Evolutionary conservation across 352 stramenopile species (phyloP), one percentile per base, ranked within the genome.

Genomic region (Pythium guiyangense): DNA sequence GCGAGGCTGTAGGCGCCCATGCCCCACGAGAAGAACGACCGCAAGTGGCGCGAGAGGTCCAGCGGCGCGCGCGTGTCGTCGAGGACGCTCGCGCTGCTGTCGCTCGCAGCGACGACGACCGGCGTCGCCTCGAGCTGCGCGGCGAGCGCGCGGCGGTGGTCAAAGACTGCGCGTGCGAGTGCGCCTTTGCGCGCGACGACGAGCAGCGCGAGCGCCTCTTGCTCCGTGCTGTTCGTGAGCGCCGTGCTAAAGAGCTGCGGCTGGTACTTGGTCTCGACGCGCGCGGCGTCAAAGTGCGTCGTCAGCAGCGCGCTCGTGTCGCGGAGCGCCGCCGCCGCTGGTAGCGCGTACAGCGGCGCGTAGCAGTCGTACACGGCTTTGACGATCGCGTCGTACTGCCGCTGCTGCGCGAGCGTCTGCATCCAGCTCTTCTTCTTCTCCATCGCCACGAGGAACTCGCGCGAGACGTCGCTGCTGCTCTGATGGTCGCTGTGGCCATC

Each of bases 371-470:
- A 62, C 15, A 87, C 74, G 46, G 62, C 64, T 50, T 84, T 77
- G 42, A 87, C 49, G 27, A 90, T 20, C 40, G 62, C 56, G 10
- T 60, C 59, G 39, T 69, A 80, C 29, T 72, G 55, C 22, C 72
- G 64, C 50, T 72, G 55, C 22, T 69, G 51, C 2, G 62, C 70
- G 44, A 87, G 73, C 47, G 59, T 58, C 57, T 75, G 67, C 74
- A 89, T 81, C 76, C 76, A 89, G 54, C 64, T 49, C 57, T 71
- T 79, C 61, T 89, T 89, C 56, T 79, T 77, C 51, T 83, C 76
- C 74, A 89, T 74, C 4, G 66, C 79, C n/a, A 60, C 53, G 11
- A 73, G 64, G 25, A 89, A 79, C 39, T 76, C 71, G 55, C 73
- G 53, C 22, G 68, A 76, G 2, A 81, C 54, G 27, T 66, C 75